Conservation (phyloP, 2,329 filamentous ascomycete species). For the Fusarium sp. region DNA sequence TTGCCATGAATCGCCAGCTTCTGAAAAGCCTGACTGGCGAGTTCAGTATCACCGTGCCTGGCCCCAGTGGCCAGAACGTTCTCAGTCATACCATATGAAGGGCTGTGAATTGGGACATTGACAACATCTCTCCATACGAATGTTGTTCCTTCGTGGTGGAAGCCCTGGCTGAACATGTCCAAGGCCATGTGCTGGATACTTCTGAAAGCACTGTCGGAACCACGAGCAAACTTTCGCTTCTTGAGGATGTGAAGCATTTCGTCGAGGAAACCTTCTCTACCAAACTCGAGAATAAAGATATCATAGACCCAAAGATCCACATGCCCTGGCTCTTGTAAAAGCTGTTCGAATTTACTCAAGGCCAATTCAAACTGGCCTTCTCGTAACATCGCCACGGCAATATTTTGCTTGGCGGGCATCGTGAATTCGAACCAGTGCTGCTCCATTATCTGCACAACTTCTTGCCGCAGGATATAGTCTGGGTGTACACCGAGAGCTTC, state of each 20-base stretch:
- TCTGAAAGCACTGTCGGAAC: conserved; percentile 51
- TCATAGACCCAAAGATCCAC: conserved; percentile 81
- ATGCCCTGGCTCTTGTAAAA: conserved; percentile 64
- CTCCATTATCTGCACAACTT: conserved; percentile 78
- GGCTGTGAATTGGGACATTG: conserved; percentile 48
- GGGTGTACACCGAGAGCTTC: conserved; percentile 83
- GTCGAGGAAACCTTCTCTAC: conserved; percentile 77
- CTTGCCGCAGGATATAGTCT: conserved; percentile 78
- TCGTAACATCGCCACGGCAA: conserved; percentile 78
- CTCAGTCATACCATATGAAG: conserved; percentile 69
- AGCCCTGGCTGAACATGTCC: conserved; percentile 74
- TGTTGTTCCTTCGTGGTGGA: conserved; percentile 70
- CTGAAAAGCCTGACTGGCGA: conserved; percentile 77
- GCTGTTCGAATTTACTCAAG: conserved; percentile 72
- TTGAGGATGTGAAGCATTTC: conserved; percentile 77
- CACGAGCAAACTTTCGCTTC: conserved; percentile 55
- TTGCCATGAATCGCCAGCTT: conserved; percentile 51
- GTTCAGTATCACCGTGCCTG: conserved; percentile 69
- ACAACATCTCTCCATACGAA: conserved; percentile 79
- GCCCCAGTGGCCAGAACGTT: conserved; percentile 79
- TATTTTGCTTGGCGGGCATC: conserved; percentile 70
- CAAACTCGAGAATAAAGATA: conserved; percentile 78
- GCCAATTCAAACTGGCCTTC: conserved; percentile 87
- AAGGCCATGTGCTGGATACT: conserved; percentile 76
- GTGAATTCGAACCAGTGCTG: conserved; percentile 67